These are phyloP conservation scores for Euptelea pleiosperma DNA, from an alignment of 164 flowering plant species.

Conservation along the genomic window DNA sequence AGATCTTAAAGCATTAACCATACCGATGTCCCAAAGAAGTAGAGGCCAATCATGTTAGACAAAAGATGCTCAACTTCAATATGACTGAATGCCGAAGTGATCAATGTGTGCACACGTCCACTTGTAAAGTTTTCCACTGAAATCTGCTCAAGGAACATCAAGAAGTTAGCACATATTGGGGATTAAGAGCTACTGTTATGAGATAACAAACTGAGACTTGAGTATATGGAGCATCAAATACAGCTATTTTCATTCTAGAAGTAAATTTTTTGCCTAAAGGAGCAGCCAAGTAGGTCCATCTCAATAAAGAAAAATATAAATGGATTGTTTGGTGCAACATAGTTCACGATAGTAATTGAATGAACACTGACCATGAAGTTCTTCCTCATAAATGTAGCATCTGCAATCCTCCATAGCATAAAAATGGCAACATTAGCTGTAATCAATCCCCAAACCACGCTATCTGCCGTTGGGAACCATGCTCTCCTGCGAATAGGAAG, in stretches of 20 bases:
- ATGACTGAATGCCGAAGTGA: slow-evolving; percentile 93
- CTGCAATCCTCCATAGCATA: slow-evolving; percentile 62
- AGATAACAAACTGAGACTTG: background rate
- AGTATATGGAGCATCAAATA: background rate
- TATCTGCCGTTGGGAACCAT: slow-evolving; percentile 37
- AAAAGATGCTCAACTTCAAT: slow-evolving; percentile 51
- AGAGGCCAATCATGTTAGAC: slow-evolving; percentile 88
- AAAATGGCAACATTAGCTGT: slow-evolving; percentile 69
- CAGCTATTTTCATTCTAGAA: too few relatives aligned
- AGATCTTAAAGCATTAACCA: slow-evolving; percentile 16
- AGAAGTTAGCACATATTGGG: slow-evolving; percentile 4
- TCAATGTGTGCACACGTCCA: slow-evolving; percentile 78
- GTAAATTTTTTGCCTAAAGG: too few relatives aligned
- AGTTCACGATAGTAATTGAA: background rate
- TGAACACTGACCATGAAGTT: slow-evolving; percentile 59
- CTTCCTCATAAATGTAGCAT: slow-evolving; percentile 56
- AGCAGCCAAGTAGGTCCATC: background rate
- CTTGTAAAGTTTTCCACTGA: slow-evolving; percentile 66
- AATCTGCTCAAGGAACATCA: slow-evolving; percentile 44
- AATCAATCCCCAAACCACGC: slow-evolving; percentile 57
- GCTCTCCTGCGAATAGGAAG: slow-evolving; percentile 52
- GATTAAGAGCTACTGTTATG: background rate
- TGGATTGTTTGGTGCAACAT: background rate
- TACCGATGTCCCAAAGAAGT: slow-evolving; percentile 82
- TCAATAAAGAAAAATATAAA: background rate